phyloP scores from a whole-genome alignment of 139 green algal species.

The Chlamydomonas schloesseri region DNA sequence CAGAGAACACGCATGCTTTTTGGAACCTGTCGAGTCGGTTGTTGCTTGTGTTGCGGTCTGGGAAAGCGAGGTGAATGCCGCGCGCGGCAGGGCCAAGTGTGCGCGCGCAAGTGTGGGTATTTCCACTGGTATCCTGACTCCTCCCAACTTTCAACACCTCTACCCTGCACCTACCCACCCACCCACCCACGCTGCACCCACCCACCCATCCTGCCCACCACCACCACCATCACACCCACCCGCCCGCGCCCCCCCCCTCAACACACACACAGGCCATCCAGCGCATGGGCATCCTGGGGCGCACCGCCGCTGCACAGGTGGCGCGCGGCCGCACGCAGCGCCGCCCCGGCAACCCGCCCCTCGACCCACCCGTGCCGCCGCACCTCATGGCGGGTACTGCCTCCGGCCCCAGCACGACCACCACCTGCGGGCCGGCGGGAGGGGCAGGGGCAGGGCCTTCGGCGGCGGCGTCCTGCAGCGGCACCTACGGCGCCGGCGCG shows the following conservation, averaged over 20 bases:
- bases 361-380: slow-evolving; percentile 23
- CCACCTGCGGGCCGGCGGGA: background rate
- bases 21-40: no score
- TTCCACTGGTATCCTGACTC: background rate
- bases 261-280: background rate
- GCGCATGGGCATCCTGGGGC: background rate
- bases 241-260: background rate
- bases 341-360: background rate
- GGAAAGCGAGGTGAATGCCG: no score
- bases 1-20: no score
- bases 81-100: no score
- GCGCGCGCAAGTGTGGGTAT: background rate
- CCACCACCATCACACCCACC: background rate
- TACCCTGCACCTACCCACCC: background rate
- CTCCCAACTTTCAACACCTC: no score
- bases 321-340: background rate
- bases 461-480: no score
- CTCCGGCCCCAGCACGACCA: no score
- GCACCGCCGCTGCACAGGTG: background rate
- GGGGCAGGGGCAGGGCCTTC: no score
- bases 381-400: background rate
- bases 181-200: background rate
- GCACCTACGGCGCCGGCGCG: no score
- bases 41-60: no score
- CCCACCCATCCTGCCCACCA: no score